Base-by-base conservation (phyloP, 495 filamentous ascomycete genomes). In the Lophiostoma macrostomum region DNA sequence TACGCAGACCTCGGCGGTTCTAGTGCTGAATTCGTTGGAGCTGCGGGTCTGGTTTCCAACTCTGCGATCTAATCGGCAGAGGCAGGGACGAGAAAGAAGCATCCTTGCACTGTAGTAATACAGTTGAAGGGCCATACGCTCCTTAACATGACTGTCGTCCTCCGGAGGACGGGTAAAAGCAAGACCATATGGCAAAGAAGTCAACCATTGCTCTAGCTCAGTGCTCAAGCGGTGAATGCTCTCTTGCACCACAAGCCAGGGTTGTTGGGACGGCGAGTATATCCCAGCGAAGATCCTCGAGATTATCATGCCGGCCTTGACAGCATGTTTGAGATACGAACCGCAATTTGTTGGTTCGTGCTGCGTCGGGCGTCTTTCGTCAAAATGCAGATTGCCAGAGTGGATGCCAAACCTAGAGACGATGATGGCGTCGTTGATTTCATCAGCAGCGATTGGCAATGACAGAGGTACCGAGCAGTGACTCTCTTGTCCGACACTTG, bases 161-260 rank as follows among this genome's bases (percentile, higher is more conserved):
- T 56, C 56, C 10, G 22, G 1, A 11, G 12, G 43, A 16, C 20
- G 40, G 19, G 20, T 23, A 37, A 57, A 57, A 25, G 29, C 31
- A 19, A 57, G 31, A 12, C 32, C 42, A 12, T 22, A 22, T 5
- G 58, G 58, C 16, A 62, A 22, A 20, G 18, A 14, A 13, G 40
- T 36, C 49, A 25, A 30, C 84, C 84, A 87, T 23, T 70, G 63
- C 27, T 79, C 74, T 22, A 84, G 70, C 20, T 73, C 73, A 28
- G 71, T 58, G 22, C 77, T 71, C 36, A 84, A 65, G 20, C 70
- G 70, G 18, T 68, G 67, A 30, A 86, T 85, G 1, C 68, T 74
- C 13, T 71, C 71, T 62, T 87, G 82, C 10, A 84, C 75, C 23
- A 81, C 73, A 38, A 71, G 64, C 84, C 83, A 87, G 30, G 76